Conservation (phyloP, 2,329 filamentous ascomycete species). For the Acarospora socialis region DNA sequence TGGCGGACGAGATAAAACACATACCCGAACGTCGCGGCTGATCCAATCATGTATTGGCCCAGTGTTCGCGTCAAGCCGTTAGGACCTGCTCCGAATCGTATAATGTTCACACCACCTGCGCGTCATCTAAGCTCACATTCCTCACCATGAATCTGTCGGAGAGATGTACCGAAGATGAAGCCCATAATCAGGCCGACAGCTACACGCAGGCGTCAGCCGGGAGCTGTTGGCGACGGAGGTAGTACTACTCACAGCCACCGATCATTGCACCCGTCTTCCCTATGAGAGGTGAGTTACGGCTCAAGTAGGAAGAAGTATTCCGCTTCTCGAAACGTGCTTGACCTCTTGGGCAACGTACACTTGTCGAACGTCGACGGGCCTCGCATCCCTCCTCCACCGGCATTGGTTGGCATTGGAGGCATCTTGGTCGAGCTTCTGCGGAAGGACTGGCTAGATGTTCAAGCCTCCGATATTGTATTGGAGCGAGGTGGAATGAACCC, state of each 20-base stretch:
- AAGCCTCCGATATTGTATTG: too few species aligned
- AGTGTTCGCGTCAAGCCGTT: slow-evolving; percentile 90
- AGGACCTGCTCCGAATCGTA: slow-evolving; percentile 82
- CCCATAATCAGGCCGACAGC: slow-evolving; percentile 93
- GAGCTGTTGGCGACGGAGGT: too few species aligned
- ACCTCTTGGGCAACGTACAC: slow-evolving; percentile 33
- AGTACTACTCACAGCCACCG: slow-evolving; percentile 93
- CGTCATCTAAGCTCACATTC: slow-evolving; percentile 10
- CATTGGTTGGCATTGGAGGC: slow-evolving; percentile 31
- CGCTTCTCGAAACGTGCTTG: slow-evolving; percentile 16
- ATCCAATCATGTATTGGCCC: slow-evolving; percentile 93
- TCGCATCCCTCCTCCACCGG: slow-evolving; percentile 30
- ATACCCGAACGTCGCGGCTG: slow-evolving; percentile 90
- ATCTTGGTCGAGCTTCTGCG: too few species aligned
- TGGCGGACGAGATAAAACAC: slow-evolving; percentile 23
- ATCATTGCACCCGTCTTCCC: slow-evolving; percentile 99
- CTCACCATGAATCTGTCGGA: neutral
- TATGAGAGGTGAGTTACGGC: slow-evolving; percentile 29
- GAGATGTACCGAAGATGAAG: slow-evolving; percentile 78
- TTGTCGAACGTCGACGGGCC: slow-evolving; percentile 60
- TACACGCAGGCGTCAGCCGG: slow-evolving; percentile 29
- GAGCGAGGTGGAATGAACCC: too few species aligned
- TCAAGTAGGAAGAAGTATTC: slow-evolving; percentile 15
- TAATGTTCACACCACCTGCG: slow-evolving; percentile 79
- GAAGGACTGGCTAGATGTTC: too few species aligned